phyloP scores from a whole-genome alignment of 1,284 basidiomycete genomes.

The Cutaneotrichosporon dermatis region DNA sequence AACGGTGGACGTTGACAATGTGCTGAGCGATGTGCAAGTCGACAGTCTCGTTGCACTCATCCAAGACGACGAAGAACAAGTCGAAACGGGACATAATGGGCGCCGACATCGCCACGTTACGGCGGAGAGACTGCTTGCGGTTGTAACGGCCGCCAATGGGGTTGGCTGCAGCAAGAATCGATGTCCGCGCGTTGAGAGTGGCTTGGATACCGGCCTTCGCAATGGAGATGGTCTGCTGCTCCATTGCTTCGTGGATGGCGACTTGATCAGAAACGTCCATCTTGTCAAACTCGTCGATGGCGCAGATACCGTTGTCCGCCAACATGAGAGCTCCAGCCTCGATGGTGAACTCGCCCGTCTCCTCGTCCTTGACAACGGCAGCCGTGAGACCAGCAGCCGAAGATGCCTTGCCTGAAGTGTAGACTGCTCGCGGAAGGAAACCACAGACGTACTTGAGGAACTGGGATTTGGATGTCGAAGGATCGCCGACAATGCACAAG shows the following conservation, averaged over 20 bases:
- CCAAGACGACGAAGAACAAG: conserved; percentile 95
- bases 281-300: conserved; percentile 99
- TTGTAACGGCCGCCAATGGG: conserved; percentile 96
- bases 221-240: conserved; percentile 99
- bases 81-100: conserved; percentile 99
- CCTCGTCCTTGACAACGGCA: conserved; percentile 96
- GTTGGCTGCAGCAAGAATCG: conserved; percentile 96
- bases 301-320: conserved; percentile 98
- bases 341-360: conserved; percentile 98
- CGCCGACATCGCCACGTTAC: conserved; percentile 97
- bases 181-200: conserved; percentile 94
- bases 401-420: conserved; percentile 98
- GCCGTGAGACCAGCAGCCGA: conserved; percentile 98
- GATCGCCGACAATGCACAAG: conserved; percentile 97
- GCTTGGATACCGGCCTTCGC: conserved; percentile 99
- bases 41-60: conserved; percentile 91
- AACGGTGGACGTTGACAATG: conserved; percentile 96
- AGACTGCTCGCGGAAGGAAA: conserved; percentile 97
- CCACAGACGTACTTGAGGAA: conserved; percentile 98
- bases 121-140: conserved; percentile 83
- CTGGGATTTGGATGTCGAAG: conserved; percentile 94
- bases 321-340: conserved; percentile 99
- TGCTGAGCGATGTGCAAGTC: conserved; percentile 93
- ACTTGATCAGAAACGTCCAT: conserved; percentile 99
- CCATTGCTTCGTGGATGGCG: conserved; percentile 99